Evolutionary conservation across 2,329 filamentous ascomycete species (phyloP), one percentile per base, ranked within the genome.

Genomic region (Botrytis galanthina): DNA sequence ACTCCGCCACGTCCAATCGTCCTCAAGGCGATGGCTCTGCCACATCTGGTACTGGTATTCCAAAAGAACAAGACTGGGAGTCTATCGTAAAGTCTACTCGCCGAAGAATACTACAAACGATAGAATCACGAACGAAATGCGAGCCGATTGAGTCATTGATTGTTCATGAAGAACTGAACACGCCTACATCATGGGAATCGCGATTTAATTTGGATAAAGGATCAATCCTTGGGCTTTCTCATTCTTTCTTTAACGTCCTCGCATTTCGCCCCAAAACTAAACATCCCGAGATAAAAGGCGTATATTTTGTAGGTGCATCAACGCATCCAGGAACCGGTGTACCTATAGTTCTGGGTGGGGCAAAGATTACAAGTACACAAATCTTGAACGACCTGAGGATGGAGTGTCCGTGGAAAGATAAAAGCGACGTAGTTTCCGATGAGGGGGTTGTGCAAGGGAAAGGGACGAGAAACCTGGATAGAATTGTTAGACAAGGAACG

Each of bases 261-360:
- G 86, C 86, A 48, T 92, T 92, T 83, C 84, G 91, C 1, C 91
- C 91, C 0, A 84, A 84, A 59, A 92, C 89, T 0, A 83, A 78
- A 62, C 77, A 79, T 67, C 75, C 76, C 2, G 67, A 61, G 75
- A 84, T 90, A 46, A 77, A 82, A 7, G 84, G 83, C 8, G 81
- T 90, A 37, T 93, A 93, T 79, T 93, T 94, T 79, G 92, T 93
- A 0, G 92, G 92, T 48, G 92, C 92, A 1, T 91, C 89, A 78
- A 92, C 91, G 32, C 92, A 94, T 83, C 92, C 92, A 0, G 92
- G 92, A 1, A 93, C 92, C 0, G 92, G 92, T 0, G 92, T 94
- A 32, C 92, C 92, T 4, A 92, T 94, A 73, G 90, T 91, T 39
- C 82, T 93, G 16, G 91, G 91, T 0, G 91, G 92, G 0, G 88